Conservation (phyloP, 345 rosid genomes). For the Acer negundo region DNA sequence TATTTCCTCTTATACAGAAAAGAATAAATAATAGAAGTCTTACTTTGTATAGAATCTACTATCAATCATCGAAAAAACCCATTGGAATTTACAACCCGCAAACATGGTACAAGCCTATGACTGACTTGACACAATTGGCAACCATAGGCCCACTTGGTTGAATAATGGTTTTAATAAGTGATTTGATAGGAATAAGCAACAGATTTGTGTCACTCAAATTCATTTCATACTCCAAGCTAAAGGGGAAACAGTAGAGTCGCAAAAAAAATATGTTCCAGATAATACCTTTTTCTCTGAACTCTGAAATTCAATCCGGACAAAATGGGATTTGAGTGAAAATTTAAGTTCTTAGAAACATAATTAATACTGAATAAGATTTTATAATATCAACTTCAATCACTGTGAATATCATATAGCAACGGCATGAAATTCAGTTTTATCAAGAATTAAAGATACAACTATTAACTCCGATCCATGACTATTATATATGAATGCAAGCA, state of each 20-base stretch:
- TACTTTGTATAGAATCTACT: neutral
- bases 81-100: no score
- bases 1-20: no score
- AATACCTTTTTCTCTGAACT: neutral
- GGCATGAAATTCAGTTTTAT: neutral
- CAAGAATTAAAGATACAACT: neutral
- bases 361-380: no score
- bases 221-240: neutral
- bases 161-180: no score
- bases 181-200: neutral
- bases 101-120: no score
- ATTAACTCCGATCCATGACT: neutral
- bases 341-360: neutral
- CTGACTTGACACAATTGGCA: no score
- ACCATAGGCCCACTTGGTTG: no score
- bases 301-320: neutral
- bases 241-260: neutral
- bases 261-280: neutral
- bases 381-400: no score
- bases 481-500: neutral
- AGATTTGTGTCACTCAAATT: neutral
- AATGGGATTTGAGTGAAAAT: neutral
- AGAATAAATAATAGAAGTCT: no score
- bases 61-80: neutral
- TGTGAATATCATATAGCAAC: no score